phyloP scores from a whole-genome alignment of 352 stramenopile genomes.

The Globisporangium heterothallicum region DNA sequence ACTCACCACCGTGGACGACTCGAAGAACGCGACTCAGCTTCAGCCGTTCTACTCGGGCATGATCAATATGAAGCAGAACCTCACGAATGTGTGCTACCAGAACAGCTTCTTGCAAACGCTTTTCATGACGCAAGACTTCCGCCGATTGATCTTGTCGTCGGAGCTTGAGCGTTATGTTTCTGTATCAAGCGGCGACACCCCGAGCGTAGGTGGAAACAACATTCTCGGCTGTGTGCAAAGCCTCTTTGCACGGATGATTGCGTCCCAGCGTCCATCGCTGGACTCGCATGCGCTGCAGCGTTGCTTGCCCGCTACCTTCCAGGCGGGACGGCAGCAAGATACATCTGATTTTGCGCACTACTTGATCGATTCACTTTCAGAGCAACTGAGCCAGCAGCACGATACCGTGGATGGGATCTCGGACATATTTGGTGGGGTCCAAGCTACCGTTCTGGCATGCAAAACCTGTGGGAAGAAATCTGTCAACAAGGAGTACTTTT shows the following conservation, averaged over 20 bases:
- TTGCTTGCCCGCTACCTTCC: constrained; percentile 66
- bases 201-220: constrained; percentile 21
- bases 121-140: constrained; percentile 85
- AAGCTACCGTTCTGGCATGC: constrained; percentile 79
- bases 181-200: constrained; percentile 19
- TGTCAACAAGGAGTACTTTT: constrained; percentile 85
- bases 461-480: constrained; percentile 79
- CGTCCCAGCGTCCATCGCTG: constrained; percentile 59
- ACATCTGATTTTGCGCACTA: constrained; percentile 87
- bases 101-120: constrained; percentile 87
- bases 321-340: constrained; percentile 80
- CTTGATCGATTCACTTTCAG: constrained; percentile 71
- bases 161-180: constrained; percentile 37
- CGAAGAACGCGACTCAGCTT: constrained; percentile 28
- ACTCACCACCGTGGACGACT: constrained; percentile 30
- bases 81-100: constrained; percentile 89
- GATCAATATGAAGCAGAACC: constrained; percentile 87
- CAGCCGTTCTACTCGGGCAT: constrained; percentile 80
- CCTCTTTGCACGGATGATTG: constrained; percentile 66
- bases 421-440: constrained; percentile 71
- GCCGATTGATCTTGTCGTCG: constrained; percentile 59
- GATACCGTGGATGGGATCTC: constrained; percentile 52
- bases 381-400: constrained; percentile 62
- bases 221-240: constrained; percentile 63
- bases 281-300: constrained; percentile 66